phyloP scores from a whole-genome alignment of 176 grass and related monocot genomes.

The Areca catechu region DNA sequence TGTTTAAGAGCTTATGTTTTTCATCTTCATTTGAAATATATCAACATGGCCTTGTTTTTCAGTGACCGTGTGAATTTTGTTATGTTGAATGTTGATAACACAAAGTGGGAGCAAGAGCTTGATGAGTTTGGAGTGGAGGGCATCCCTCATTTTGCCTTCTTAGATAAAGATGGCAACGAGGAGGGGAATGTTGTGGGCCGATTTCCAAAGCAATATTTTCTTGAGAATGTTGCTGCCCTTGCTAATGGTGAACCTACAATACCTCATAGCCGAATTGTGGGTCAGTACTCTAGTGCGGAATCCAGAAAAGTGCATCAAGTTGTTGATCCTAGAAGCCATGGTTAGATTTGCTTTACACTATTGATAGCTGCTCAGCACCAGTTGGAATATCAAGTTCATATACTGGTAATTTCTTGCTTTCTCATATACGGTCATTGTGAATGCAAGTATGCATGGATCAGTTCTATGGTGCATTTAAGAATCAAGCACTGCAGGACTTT shows the following conservation, averaged over 20 bases:
- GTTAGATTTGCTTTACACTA: conserved; percentile 22
- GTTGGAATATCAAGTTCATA: too few relatives aligned
- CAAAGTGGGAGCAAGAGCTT: conserved; percentile 95
- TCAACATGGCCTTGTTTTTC: conserved; percentile 8
- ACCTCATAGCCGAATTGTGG: conserved; percentile 73
- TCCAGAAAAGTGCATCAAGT: conserved; percentile 79
- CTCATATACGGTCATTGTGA: too few relatives aligned
- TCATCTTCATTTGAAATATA: too few relatives aligned
- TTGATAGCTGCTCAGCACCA: too few relatives aligned
- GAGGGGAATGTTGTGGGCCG: conserved; percentile 87
- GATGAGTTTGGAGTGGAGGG: conserved; percentile 97
- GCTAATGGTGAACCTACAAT: conserved; percentile 56
- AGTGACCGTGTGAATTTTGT: conserved; percentile 85
- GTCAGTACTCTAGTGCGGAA: conserved; percentile 66
- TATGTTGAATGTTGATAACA: conserved; percentile 98
- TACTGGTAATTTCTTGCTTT: too few relatives aligned
- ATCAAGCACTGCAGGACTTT: too few relatives aligned
- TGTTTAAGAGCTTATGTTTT: too few relatives aligned
- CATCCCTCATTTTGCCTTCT: conserved; percentile 89
- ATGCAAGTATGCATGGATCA: too few relatives aligned
- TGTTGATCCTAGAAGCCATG: conserved; percentile 82
- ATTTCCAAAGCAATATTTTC: conserved; percentile 73
- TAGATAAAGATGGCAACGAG: conserved; percentile 90
- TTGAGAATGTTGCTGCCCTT: conserved; percentile 82
- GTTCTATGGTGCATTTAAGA: too few relatives aligned